Percentiles rank a stretch among this genome's conserved stretches.
phyloP scores from a whole-genome alignment of 495 filamentous ascomycete species.

The Echria macrotheca region DNA sequence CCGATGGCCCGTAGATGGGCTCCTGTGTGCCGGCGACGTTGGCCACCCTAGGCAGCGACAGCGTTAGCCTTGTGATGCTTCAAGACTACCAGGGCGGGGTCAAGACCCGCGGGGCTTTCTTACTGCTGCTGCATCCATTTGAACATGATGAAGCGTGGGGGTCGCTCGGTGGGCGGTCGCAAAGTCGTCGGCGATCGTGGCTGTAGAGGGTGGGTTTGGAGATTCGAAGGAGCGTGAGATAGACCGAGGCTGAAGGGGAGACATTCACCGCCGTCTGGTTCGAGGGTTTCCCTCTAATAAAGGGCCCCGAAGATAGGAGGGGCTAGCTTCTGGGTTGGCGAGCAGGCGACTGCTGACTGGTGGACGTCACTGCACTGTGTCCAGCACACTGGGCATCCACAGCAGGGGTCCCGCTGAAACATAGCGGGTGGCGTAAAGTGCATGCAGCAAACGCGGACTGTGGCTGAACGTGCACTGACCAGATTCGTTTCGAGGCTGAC shows the following conservation, averaged over 20 bases:
- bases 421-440: not conserved
- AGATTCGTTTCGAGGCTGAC: too few species aligned
- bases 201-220: not conserved
- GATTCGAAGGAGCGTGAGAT: not conserved
- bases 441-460: not conserved
- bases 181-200: not conserved
- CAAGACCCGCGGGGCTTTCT: conserved; percentile 12
- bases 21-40: conserved; percentile 92
- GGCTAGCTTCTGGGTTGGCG: conserved; percentile 1
- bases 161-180: conserved; percentile 8
- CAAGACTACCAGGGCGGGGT: conserved; percentile 12
- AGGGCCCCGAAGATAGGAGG: conserved; percentile 1
- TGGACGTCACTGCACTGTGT: conserved; percentile 14
- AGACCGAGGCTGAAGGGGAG: conserved; percentile 2
- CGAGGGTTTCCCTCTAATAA: conserved; percentile 2
- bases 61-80: conserved; percentile 7
- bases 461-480: too few species aligned
- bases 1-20: conserved; percentile 89
- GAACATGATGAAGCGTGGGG: conserved; percentile 36
- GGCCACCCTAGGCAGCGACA: conserved; percentile 56
- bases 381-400: not conserved
- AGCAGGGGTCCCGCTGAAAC: conserved; percentile 10
- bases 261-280: conserved; percentile 24
- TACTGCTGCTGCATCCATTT: conserved; percentile 47
- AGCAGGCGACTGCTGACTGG: conserved; percentile 7